Evolutionary conservation across 306 rosid species (phyloP), one percentile per base, ranked within the genome.

Genomic region (Casuarina glauca): DNA sequence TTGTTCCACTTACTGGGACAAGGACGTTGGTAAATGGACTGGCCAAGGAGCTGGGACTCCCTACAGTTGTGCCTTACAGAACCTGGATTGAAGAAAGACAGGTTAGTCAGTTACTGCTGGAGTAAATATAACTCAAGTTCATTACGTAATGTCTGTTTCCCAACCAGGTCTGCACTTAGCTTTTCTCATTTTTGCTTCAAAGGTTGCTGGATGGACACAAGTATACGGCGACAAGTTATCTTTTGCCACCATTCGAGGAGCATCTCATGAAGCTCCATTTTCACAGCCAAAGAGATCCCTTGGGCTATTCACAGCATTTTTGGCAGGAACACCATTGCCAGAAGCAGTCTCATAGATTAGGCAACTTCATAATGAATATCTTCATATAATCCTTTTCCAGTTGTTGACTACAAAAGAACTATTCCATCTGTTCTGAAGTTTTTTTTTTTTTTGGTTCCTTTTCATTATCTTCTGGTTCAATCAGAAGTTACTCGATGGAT

Each of bases 121-220:
- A 48, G 11, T 13, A 48, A 48, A 48, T 26, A 48, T 1, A 48
- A 48, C 4, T 3, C 9, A 10, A 11, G 26, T 63, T 51, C n/a
- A 36, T n/a, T 16, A 38, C 3, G 51, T 49, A 10, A 35, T 57
- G 9, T 3, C 15, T 2, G 32, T 15, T 48, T 15, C 74, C 3
- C 6, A 44, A 44, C 48, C 48, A 44, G 1, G 1, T 5, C 32
- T 46, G 13, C 70, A 6, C 4, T n/a, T 4, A 5, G 48, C 48
- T 44, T 7, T 6, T 58, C 43, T 41, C 26, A 11, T 55, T 44
- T 74, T 42, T 64, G 32, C 5, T 45, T 74, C 72, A 39, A 73
- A 84, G 89, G 83, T 83, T 45, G 88, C 81, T 61, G 90, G 90
- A 49, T 87, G 90, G 88, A 87, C 88, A 48, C 90, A 84, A 72